These are phyloP conservation scores for Trichoderma lentiforme DNA, from an alignment of 2,329 filamentous ascomycete genomes.

Conservation along the genomic window DNA sequence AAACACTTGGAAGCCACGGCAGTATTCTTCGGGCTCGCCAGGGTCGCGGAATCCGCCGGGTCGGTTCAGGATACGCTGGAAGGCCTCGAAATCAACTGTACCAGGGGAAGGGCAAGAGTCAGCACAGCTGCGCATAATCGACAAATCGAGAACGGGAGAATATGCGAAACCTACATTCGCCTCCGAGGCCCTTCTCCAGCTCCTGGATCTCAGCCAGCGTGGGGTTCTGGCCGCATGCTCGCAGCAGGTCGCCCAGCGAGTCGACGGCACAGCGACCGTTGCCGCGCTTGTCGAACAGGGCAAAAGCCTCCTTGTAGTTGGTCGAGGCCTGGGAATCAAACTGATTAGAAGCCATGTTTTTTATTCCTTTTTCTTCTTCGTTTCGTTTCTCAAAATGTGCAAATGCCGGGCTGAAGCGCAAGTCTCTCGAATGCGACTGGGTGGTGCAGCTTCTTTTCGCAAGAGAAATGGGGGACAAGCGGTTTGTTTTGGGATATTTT, in stretches of 20 bases:
- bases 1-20: slow-evolving; percentile 97
- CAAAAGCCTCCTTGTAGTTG: slow-evolving; percentile 99
- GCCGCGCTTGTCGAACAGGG: slow-evolving; percentile 98
- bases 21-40: slow-evolving; percentile 97
- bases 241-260: slow-evolving; percentile 86
- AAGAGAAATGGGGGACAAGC: neutral
- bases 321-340: slow-evolving; percentile 66
- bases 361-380: slow-evolving; percentile 16
- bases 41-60: slow-evolving; percentile 97
- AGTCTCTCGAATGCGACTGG: neutral
- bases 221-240: slow-evolving; percentile 96
- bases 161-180: slow-evolving; percentile 71
- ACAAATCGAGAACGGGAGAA: neutral
- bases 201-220: slow-evolving; percentile 90
- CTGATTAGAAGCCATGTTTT: slow-evolving; percentile 50
- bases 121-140: slow-evolving; percentile 12
- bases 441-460: slow-evolving; percentile 1
- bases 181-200: slow-evolving; percentile 82
- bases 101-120: neutral
- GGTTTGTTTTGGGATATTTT: neutral
- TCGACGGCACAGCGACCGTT: slow-evolving; percentile 86
- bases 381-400: neutral
- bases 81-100: slow-evolving; percentile 94
- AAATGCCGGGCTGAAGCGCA: slow-evolving; percentile 1
- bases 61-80: slow-evolving; percentile 93